phyloP scores from a whole-genome alignment of 495 filamentous ascomycete genomes.

The Aspergillus steynii region DNA sequence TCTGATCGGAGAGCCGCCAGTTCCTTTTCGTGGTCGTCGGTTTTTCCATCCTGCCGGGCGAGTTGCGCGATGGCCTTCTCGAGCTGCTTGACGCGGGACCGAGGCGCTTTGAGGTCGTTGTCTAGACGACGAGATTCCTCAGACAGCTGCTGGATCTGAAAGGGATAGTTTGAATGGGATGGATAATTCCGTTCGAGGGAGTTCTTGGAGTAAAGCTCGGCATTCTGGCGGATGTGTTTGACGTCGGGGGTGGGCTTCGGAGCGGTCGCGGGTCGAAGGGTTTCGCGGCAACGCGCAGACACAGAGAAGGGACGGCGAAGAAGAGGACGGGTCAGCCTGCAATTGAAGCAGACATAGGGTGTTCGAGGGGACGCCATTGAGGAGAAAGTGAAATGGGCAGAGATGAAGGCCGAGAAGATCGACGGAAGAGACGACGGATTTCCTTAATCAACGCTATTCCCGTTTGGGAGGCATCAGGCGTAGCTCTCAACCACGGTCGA shows the following conservation, averaged over 20 bases:
- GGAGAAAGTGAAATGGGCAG: background rate
- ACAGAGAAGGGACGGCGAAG: conserved; percentile 35
- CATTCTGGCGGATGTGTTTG: conserved; percentile 84
- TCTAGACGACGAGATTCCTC: conserved; percentile 59
- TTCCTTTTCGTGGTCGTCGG: conserved; percentile 18
- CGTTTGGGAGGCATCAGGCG: conserved; percentile 7
- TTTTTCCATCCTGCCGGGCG: conserved; percentile 23
- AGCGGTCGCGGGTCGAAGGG: conserved; percentile 64
- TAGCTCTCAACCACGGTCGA: no score
- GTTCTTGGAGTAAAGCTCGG: conserved; percentile 75
- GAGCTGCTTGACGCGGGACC: conserved; percentile 41
- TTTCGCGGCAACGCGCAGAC: conserved; percentile 26
- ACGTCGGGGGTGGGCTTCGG: conserved; percentile 79
- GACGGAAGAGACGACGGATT: background rate
- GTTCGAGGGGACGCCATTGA: conserved; percentile 28
- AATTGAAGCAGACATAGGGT: conserved; percentile 42
- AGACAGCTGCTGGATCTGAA: conserved; percentile 67
- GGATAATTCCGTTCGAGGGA: conserved; percentile 84
- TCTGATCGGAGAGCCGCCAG: conserved; percentile 52
- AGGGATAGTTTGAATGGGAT: conserved; percentile 62
- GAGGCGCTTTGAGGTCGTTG: conserved; percentile 37
- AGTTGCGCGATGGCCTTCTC: conserved; percentile 44
- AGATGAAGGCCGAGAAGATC: background rate
- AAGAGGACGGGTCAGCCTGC: conserved; percentile 26
- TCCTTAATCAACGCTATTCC: conserved; percentile 9